Conservation (phyloP, 2,329 filamentous ascomycete genomes). For the Fusarium austroafricanum region DNA sequence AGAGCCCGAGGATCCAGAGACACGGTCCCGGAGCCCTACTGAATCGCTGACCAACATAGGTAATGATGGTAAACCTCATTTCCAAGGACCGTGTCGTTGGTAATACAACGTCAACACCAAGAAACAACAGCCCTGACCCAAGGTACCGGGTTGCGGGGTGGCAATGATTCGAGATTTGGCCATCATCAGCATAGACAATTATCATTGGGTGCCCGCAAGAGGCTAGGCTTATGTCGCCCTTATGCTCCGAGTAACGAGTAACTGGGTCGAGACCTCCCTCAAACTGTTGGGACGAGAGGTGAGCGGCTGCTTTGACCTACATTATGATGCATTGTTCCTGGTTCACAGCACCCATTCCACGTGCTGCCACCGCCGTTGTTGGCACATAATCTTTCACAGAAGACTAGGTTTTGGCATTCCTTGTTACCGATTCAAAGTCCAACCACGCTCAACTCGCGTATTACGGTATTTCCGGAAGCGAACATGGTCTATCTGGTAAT, state of each 20-base stretch:
- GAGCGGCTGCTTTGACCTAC: background rate
- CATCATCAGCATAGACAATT: background rate
- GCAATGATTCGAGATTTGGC: slow-evolving; percentile 1
- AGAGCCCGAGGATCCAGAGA: slow-evolving; percentile 2
- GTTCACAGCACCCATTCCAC: background rate
- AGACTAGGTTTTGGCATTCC: background rate
- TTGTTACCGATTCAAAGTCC: background rate
- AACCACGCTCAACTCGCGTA: background rate
- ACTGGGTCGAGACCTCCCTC: slow-evolving; percentile 21
- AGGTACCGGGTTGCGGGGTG: slow-evolving; percentile 6
- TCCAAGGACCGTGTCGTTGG: background rate
- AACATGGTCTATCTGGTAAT: background rate
- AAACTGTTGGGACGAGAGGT: slow-evolving; percentile 5
- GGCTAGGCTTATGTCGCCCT: slow-evolving; percentile 9
- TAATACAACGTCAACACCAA: background rate
- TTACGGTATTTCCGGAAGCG: background rate
- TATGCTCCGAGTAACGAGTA: background rate
- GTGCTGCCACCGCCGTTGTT: slow-evolving; percentile 1
- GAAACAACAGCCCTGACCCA: background rate
- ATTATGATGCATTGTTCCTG: slow-evolving; percentile 9
- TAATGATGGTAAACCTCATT: slow-evolving; percentile 9
- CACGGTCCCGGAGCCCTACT: slow-evolving; percentile 4
- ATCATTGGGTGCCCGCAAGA: slow-evolving; percentile 5
- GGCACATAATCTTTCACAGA: background rate
- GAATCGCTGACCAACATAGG: background rate